Evolutionary conservation across 176 grass and related monocot genomes (phyloP).

Genomic region (Phragmites australis): DNA sequence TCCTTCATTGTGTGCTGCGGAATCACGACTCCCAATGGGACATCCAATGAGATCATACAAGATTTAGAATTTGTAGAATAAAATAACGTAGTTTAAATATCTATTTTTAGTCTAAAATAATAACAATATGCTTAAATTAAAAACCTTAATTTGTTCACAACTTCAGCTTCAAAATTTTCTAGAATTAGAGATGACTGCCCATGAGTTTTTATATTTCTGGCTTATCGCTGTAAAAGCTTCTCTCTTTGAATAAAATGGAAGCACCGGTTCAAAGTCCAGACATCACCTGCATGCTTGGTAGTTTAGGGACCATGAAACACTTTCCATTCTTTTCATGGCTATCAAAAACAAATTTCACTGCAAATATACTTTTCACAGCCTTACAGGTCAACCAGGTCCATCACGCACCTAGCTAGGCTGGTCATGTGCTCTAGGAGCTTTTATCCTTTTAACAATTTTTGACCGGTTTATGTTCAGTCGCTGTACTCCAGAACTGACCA

Average conservation of each 20-base stretch:
- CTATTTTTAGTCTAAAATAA: too few species aligned
- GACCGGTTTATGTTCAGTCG: neutral
- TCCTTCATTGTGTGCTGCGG: too few species aligned
- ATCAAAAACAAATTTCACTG: conserved; percentile 16
- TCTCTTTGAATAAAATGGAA: neutral
- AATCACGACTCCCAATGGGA: too few species aligned
- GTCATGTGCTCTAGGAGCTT: conserved; percentile 1
- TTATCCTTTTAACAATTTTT: conserved; percentile 29
- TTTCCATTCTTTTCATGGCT: conserved; percentile 35
- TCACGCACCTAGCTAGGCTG: neutral
- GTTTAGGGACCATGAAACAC: neutral
- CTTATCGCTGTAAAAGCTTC: neutral
- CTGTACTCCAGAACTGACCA: conserved; percentile 16
- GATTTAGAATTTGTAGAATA: too few species aligned
- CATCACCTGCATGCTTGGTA: neutral
- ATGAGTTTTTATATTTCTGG: neutral
- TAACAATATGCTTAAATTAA: too few species aligned
- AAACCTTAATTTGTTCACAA: too few species aligned
- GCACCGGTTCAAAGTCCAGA: neutral
- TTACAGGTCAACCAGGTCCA: conserved; percentile 34
- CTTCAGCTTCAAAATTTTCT: too few species aligned
- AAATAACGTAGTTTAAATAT: too few species aligned
- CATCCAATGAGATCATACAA: too few species aligned
- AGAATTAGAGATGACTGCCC: neutral
- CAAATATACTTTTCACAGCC: conserved; percentile 5